These are phyloP conservation scores for Termitomyces sp. DNA, from an alignment of 768 basidiomycete species.

Conservation along the genomic window DNA sequence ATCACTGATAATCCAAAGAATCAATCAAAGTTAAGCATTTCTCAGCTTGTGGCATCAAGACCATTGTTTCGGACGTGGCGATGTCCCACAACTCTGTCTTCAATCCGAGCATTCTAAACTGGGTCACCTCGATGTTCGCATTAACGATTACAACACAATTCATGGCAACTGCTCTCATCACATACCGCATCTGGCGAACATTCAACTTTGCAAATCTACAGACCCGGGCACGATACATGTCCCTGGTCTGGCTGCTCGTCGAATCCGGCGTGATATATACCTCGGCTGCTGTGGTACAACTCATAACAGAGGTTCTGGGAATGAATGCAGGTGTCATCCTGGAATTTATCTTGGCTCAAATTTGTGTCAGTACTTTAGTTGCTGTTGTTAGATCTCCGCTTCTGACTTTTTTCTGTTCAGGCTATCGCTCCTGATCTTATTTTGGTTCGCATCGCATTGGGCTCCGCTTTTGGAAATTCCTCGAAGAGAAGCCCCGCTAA, in stretches of 20 bases:
- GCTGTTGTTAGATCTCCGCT: neutral
- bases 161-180: slow-evolving; percentile 19
- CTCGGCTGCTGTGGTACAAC: slow-evolving; percentile 19
- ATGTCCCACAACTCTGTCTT: slow-evolving; percentile 19
- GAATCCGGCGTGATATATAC: slow-evolving; percentile 23
- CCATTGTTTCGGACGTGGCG: slow-evolving; percentile 13
- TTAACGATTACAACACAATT: slow-evolving; percentile 23
- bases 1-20: neutral
- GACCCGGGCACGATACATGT: slow-evolving; percentile 15
- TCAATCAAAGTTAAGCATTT: neutral
- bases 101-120: slow-evolving; percentile 19
- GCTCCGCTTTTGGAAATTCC: neutral
- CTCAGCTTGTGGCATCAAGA: slow-evolving; percentile 21
- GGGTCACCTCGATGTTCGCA: slow-evolving; percentile 22
- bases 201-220: slow-evolving; percentile 5
- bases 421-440: slow-evolving; percentile 9
- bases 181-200: slow-evolving; percentile 17
- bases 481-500: neutral
- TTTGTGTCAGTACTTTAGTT: slow-evolving; percentile 17
- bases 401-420: neutral
- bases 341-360: slow-evolving; percentile 21
- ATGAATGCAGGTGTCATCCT: slow-evolving; percentile 20
- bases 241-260: slow-evolving; percentile 19
- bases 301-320: slow-evolving; percentile 1
- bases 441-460: slow-evolving; percentile 1